phyloP scores from a whole-genome alignment of 2,329 filamentous ascomycete genomes.

The Esteya vermicola region DNA sequence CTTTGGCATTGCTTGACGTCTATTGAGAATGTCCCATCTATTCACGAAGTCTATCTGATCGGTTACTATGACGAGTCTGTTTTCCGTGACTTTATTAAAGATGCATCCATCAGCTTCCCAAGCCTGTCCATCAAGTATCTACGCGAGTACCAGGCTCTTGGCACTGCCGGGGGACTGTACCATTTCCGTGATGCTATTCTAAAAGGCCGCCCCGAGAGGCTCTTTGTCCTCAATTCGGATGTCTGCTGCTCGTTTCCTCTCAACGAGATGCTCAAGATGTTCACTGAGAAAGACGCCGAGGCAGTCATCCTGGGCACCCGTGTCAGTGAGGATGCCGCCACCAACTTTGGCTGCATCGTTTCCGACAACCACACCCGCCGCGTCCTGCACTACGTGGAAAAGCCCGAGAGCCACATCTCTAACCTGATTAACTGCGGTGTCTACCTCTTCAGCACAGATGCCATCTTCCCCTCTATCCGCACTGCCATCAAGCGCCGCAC shows the following conservation, averaged over 20 bases:
- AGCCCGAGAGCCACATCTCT: conserved; percentile 92
- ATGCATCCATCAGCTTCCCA: conserved; percentile 71
- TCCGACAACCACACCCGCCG: conserved; percentile 87
- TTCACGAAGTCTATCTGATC: conserved; percentile 94
- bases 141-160: conserved; percentile 90
- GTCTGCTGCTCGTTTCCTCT: conserved; percentile 98
- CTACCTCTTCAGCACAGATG: conserved; percentile 91
- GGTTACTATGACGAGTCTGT: conserved; percentile 97
- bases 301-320: conserved; percentile 90
- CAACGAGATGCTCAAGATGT: conserved; percentile 86
- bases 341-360: conserved; percentile 96
- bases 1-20: conserved; percentile 95
- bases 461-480: conserved; percentile 91
- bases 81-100: conserved; percentile 97
- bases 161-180: conserved; percentile 92
- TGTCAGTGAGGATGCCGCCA: conserved; percentile 79
- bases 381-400: conserved; percentile 97
- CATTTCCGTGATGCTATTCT: conserved; percentile 98
- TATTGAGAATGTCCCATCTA: conserved; percentile 73
- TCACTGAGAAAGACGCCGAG: conserved; percentile 89
- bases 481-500: conserved; percentile 90
- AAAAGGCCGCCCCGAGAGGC: conserved; percentile 84
- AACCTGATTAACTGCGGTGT: conserved; percentile 99
- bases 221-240: conserved; percentile 96
- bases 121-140: conserved; percentile 87